Base-by-base conservation (phyloP, 345 rosid genomes). In the Bruguiera parviflora region DNA sequence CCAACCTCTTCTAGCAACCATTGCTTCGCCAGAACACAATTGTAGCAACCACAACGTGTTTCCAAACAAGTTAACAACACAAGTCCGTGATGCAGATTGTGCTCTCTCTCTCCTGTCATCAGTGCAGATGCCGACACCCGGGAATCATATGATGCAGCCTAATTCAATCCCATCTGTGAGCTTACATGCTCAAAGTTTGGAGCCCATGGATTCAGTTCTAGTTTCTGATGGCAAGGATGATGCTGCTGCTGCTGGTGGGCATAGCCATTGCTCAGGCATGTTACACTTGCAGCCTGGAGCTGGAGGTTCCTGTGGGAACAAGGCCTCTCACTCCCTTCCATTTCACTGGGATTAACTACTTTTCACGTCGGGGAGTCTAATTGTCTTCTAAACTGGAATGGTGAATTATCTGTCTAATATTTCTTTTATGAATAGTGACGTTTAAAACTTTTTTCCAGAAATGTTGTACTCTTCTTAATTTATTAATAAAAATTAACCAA, bases 51-150 rank as follows among this genome's bases (percentile, higher is more conserved):
- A 66, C 63, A 67, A 60, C 20, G 68, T 77, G 73, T 83, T 79
- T 69, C 71, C 70, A 81, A 87, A 78, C 78, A 79, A 86, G 80
- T 78, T 82, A 74, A 71, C 85, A 67, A 68, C 78, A 75, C 78
- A 71, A 59, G 81, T 67, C 71, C 73, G 46, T 29, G 82, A 84
- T 78, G 81, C 89, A 25, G 89, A 87, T 68, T 89, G 96, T 83
- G 96, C 96, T 89, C 92, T 85, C 96, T 89, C 96, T 89, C 96
- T 89, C 84, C 96, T 89, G 92, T 82, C 86, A 82, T 84, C 90
- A 71, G 80, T 87, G 25, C 72, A 69, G 65, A 65, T 72, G 58
- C 87, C 73, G 75, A 68, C 73, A 67, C 67, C 78, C 31, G 78
- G 78, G 63, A 76, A 66, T 63, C 79, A 64, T 65, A 65, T 71